phyloP scores from a whole-genome alignment of 306 rosid species.

The Boehmeria nivea region DNA sequence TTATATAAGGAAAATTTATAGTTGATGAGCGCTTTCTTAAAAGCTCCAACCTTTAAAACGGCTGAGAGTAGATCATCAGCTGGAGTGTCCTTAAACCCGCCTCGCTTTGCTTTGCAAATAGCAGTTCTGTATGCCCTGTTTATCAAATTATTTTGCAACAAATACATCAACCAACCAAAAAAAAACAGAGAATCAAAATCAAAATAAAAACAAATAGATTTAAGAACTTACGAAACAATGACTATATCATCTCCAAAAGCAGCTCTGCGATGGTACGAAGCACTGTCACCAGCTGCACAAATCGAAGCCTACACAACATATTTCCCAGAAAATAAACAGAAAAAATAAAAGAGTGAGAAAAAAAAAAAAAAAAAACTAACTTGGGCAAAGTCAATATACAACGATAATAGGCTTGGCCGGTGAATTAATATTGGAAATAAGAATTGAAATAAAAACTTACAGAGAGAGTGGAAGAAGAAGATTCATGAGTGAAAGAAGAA shows the following conservation, averaged over 20 bases:
- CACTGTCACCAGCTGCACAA: constrained; percentile 49
- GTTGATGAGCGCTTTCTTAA: background rate
- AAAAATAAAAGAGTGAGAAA: background rate
- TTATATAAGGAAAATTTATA: too few relatives aligned
- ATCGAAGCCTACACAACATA: constrained; percentile 46
- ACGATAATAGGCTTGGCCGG: background rate
- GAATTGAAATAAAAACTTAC: constrained; percentile 31
- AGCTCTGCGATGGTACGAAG: constrained; percentile 33
- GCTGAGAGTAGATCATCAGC: constrained; percentile 85
- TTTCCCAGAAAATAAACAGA: background rate
- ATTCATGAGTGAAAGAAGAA: constrained; percentile 34
- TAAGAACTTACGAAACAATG: constrained; percentile 83
- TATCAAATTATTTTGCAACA: background rate
- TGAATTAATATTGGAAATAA: background rate
- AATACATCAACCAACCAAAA: constrained; percentile 13
- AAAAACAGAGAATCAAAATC: background rate
- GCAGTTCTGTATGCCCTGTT: constrained; percentile 80
- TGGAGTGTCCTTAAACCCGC: constrained; percentile 82
- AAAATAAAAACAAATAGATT: too few relatives aligned
- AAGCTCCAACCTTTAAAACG: constrained; percentile 61
- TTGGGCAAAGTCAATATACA: background rate
- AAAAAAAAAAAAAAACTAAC: too few relatives aligned
- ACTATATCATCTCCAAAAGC: constrained; percentile 75
- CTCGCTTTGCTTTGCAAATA: constrained; percentile 80
- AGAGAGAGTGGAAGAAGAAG: constrained; percentile 41